Conservation (phyloP, 352 stramenopile species). For the Nothophytophthora sp. region DNA sequence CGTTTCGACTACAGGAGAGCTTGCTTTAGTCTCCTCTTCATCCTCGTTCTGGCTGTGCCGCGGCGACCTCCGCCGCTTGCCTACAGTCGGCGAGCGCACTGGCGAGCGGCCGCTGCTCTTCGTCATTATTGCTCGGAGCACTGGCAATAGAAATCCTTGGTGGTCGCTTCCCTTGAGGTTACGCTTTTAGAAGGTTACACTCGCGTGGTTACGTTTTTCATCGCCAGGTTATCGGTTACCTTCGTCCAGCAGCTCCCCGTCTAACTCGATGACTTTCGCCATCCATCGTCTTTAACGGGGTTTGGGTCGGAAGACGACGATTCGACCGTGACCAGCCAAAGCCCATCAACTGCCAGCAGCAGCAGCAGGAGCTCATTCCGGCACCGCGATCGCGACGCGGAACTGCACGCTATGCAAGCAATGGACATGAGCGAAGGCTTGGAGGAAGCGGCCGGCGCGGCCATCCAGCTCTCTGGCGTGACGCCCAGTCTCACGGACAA, state of each 20-base stretch:
- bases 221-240: neutral
- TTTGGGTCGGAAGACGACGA: neutral
- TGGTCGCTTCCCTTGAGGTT: too few species aligned
- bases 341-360: slow-evolving; percentile 11
- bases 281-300: neutral
- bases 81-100: neutral
- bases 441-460: too few species aligned
- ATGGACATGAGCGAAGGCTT: slow-evolving; percentile 10
- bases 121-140: too few species aligned
- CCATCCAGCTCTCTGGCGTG: slow-evolving; percentile 59
- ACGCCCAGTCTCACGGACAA: slow-evolving; percentile 30
- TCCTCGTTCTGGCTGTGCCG: neutral
- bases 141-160: too few species aligned
- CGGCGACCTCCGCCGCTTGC: slow-evolving; percentile 8
- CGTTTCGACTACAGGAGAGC: neutral
- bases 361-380: slow-evolving; percentile 1
- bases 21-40: slow-evolving; percentile 2
- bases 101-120: too few species aligned
- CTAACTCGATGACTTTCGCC: too few species aligned
- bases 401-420: too few species aligned
- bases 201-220: neutral
- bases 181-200: too few species aligned
- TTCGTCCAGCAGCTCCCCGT: too few species aligned
- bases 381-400: too few species aligned
- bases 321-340: slow-evolving; percentile 25